These are phyloP conservation scores for Hymenoscyphus scutula DNA, from an alignment of 2,329 filamentous ascomycete genomes.

Conservation along the genomic window DNA sequence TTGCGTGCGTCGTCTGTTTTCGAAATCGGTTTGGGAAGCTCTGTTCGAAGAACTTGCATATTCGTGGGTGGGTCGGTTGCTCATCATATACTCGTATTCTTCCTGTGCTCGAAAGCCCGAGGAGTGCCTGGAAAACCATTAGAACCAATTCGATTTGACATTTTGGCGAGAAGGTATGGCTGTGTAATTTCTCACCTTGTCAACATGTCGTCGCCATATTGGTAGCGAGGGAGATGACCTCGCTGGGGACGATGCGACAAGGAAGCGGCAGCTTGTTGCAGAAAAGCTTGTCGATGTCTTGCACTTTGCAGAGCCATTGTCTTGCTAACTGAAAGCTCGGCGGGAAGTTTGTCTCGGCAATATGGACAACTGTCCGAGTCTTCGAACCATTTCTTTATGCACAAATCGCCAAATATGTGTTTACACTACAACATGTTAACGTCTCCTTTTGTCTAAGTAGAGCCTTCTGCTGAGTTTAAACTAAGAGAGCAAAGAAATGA, in stretches of 20 bases:
- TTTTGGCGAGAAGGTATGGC: not conserved
- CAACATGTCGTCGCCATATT: constrained; percentile 6
- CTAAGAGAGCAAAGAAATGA: not conserved
- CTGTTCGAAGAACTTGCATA: constrained; percentile 7
- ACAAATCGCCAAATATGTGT: constrained; percentile 62
- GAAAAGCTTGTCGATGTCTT: constrained; percentile 18
- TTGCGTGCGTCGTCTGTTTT: constrained; percentile 25
- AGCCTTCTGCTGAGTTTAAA: not conserved
- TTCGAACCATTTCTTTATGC: constrained; percentile 64
- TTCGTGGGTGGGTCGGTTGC: constrained; percentile 7
- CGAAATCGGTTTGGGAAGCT: constrained; percentile 23
- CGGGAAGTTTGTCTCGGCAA: constrained; percentile 59
- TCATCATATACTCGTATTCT: constrained; percentile 17
- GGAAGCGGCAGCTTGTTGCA: constrained; percentile 6
- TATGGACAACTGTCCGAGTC: constrained; percentile 63
- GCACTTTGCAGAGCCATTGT: constrained; percentile 13
- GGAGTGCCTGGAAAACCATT: not conserved
- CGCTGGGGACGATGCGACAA: not conserved
- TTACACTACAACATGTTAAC: constrained; percentile 43
- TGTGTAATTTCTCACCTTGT: constrained; percentile 4
- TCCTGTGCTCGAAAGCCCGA: constrained; percentile 10
- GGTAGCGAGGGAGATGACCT: constrained; percentile 6
- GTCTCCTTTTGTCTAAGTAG: not conserved
- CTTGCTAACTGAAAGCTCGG: constrained; percentile 40
- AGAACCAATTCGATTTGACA: not conserved